Evolutionary conservation across 441 rosid genomes (phyloP).

Genomic region (Gossypium davidsonii): DNA sequence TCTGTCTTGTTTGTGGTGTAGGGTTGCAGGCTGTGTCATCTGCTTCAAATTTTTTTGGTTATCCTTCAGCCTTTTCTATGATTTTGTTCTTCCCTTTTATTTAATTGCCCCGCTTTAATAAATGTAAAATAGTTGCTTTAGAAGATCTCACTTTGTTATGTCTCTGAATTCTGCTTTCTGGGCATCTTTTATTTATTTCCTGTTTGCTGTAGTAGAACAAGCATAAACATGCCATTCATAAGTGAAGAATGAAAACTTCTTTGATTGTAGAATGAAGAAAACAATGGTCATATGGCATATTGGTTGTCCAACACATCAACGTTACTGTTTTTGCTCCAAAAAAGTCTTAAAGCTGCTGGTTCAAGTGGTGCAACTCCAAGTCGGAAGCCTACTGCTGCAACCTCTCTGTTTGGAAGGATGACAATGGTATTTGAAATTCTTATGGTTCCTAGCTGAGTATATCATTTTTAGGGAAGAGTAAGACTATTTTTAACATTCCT

Average conservation of each 20-base stretch:
- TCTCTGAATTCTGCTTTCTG: neutral
- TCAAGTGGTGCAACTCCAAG: slow-evolving; percentile 57
- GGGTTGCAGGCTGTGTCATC: neutral
- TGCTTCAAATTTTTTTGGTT: slow-evolving; percentile 1
- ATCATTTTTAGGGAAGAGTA: slow-evolving; percentile 1
- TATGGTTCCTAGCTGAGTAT: slow-evolving; percentile 9
- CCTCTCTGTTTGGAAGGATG: slow-evolving; percentile 96
- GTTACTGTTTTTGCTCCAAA: slow-evolving; percentile 83
- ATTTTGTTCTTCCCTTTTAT: neutral
- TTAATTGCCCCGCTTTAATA: neutral
- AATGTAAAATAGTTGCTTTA: slow-evolving; percentile 3
- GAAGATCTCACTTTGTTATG: neutral
- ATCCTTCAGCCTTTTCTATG: too few relatives aligned
- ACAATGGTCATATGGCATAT: slow-evolving; percentile 88
- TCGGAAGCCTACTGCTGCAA: slow-evolving; percentile 60
- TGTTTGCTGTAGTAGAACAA: neutral
- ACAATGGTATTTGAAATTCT: slow-evolving; percentile 52
- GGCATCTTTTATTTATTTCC: neutral
- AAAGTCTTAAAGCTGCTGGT: slow-evolving; percentile 65
- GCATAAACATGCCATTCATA: neutral
- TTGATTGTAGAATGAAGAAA: slow-evolving; percentile 73
- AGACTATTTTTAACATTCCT: slow-evolving; percentile 9
- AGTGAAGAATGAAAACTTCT: slow-evolving; percentile 7
- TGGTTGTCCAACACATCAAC: slow-evolving; percentile 93
- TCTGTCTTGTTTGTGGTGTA: slow-evolving; percentile 3